Evolutionary conservation across 2,329 filamentous ascomycete genomes (phyloP).

Genomic region (Calonectria montana): DNA sequence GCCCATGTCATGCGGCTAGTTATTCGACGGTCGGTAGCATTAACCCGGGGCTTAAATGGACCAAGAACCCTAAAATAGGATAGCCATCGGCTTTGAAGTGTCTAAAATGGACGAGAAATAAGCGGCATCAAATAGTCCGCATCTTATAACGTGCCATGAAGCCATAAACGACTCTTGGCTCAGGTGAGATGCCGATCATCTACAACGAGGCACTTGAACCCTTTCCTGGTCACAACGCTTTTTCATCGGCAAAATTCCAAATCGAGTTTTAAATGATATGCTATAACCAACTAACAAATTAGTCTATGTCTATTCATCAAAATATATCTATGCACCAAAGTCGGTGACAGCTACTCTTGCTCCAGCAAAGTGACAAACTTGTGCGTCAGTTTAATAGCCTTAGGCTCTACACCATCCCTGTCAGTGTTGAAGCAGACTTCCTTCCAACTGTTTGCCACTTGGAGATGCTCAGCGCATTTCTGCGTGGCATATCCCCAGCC

Average conservation of each 20-base stretch:
- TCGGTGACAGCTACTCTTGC: neutral
- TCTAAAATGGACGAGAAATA: neutral
- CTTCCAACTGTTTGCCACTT: conserved; percentile 3
- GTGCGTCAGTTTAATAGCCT: neutral
- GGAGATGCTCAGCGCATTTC: conserved; percentile 2
- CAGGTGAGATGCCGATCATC: neutral
- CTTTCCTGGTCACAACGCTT: neutral
- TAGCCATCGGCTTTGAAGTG: neutral
- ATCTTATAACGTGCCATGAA: neutral
- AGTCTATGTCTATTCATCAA: neutral
- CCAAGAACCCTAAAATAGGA: neutral
- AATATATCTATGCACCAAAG: neutral
- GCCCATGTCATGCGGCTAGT: neutral
- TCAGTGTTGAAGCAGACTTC: neutral
- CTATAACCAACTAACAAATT: neutral
- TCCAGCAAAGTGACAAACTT: neutral
- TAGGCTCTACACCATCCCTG: neutral
- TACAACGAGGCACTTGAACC: neutral
- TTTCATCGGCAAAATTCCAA: neutral
- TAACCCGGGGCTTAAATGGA: neutral
- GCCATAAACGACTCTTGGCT: too few species aligned
- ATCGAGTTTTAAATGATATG: neutral
- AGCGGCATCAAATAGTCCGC: neutral
- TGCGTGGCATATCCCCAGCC: conserved; percentile 10
- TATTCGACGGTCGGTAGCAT: neutral